These are phyloP conservation scores for Kodamaea sp. DNA, from an alignment of 1,139 yeast species.

Conservation along the genomic window DNA sequence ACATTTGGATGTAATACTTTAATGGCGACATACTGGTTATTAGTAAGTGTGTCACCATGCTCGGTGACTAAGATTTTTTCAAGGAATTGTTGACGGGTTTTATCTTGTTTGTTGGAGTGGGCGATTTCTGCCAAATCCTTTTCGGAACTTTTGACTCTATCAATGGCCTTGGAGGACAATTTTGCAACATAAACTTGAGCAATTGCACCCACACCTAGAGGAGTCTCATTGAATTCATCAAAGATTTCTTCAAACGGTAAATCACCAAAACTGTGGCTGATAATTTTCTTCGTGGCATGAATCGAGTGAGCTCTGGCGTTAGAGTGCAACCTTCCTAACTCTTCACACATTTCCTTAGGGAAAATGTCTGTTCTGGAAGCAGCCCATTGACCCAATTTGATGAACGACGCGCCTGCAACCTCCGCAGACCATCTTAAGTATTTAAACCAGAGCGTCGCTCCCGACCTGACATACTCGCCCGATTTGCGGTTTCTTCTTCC, in stretches of 20 bases:
- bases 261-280: conserved; percentile 61
- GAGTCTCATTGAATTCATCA: conserved; percentile 72
- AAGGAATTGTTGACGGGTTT: conserved; percentile 25
- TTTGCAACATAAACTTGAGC: conserved; percentile 91
- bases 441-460: conserved; percentile 72
- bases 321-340: conserved; percentile 76
- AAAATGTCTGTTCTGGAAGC: conserved; percentile 97
- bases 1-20: conserved; percentile 92
- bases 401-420: conserved; percentile 89
- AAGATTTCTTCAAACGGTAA: conserved; percentile 75
- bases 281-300: conserved; percentile 55
- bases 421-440: conserved; percentile 72
- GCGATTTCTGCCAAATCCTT: conserved; percentile 15
- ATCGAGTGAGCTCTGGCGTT: conserved; percentile 77
- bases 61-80: conserved; percentile 42
- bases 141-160: conserved; percentile 33
- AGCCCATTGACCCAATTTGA: conserved; percentile 98
- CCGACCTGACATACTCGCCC: conserved; percentile 48
- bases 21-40: conserved; percentile 73
- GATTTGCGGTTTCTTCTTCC: conserved; percentile 46
- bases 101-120: conserved; percentile 4
- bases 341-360: conserved; percentile 75
- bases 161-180: conserved; percentile 48
- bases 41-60: conserved; percentile 35
- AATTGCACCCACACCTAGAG: conserved; percentile 95